Evolutionary conservation across 192 early-diverging fungal species (phyloP), one percentile per base, ranked within the genome.

Genomic region (Geranomyces variabilis): DNA sequence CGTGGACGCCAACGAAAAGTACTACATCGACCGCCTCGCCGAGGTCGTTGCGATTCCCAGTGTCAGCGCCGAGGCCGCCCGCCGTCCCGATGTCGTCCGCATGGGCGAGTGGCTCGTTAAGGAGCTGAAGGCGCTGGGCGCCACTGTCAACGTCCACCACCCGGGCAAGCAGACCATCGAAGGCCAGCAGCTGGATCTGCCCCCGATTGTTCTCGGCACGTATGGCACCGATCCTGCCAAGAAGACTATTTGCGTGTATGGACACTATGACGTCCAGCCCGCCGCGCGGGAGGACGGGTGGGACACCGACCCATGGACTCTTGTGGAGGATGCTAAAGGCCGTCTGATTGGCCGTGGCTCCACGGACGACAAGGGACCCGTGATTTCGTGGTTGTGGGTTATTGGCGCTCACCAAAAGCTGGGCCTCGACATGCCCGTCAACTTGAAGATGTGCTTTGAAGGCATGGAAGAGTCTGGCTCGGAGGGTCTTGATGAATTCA

Each of bases 241-340:
- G 90, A 94, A 94, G 87, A 99, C 95, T 22, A 90, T 97, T 61
- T 84, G 95, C 44, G 93, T 99, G 66, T 98, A 98, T 81, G 95
- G 96, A 19, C 96, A 99, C 82, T 97, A 97, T 81, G 96, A 99
- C 76, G 96, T 99, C 47, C 97, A 99, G 84, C 97, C 97, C 47
- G 93, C 89, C 62, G 80, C 86, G 55, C 61, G 68, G 57, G 53
- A 53, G 13, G 81, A 83, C 51, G 80, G 80, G 72, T 99, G 97
- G 97, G 88, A 81, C 68, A 91, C 89, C 19, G 93, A 97, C 71
- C 97, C 97, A 34, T 99, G 93, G 74, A 88, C 86, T 44, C 79
- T 99, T 70, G 81, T 90, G 9, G 95, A 97, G 83, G 90, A 90
- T 69, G 89, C 88, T 47, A 83, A 94, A 70, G 91, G 92, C 36